These are phyloP conservation scores for Brettanomyces custersianus DNA, from an alignment of 805 yeast species.

Conservation along the genomic window DNA sequence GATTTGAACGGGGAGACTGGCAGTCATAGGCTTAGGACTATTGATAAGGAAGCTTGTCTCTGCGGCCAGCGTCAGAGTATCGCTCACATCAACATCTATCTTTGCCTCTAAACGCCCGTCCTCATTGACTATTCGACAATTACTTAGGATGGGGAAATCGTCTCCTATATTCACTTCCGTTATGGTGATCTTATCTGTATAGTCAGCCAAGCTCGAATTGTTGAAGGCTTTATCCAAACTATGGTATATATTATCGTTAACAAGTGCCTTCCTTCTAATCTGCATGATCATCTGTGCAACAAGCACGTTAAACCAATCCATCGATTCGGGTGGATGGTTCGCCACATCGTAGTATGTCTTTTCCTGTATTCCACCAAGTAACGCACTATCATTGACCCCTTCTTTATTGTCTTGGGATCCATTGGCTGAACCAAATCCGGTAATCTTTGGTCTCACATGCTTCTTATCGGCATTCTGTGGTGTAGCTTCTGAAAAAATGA, in stretches of 20 bases:
- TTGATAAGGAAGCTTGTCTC: constrained; percentile 74
- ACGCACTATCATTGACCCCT: constrained; percentile 13
- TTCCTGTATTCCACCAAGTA: too few relatives aligned
- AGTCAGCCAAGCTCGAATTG: constrained; percentile 64
- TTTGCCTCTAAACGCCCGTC: constrained; percentile 66
- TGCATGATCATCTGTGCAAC: constrained; percentile 87
- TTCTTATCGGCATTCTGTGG: constrained; percentile 29
- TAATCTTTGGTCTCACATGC: constrained; percentile 12
- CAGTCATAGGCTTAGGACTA: constrained; percentile 76
- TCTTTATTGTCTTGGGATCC: constrained; percentile 5
- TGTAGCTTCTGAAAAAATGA: constrained; percentile 63
- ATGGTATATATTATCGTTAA: constrained; percentile 76
- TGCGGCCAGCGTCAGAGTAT: constrained; percentile 76
- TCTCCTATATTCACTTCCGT: constrained; percentile 90
- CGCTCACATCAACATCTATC: constrained; percentile 84
- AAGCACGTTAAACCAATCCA: constrained; percentile 95
- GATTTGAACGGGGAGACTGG: constrained; percentile 76
- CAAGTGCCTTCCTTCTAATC: constrained; percentile 79
- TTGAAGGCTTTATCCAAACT: constrained; percentile 62
- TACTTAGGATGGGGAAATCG: constrained; percentile 91
- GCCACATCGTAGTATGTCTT: constrained; percentile 89
- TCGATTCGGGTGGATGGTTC: constrained; percentile 78
- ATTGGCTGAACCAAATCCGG: constrained; percentile 4
- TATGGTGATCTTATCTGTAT: constrained; percentile 65
- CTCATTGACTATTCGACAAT: constrained; percentile 63